Evolutionary conservation across 2,329 filamentous ascomycete genomes (phyloP).

Genomic region (Colletotrichum sansevieriae): DNA sequence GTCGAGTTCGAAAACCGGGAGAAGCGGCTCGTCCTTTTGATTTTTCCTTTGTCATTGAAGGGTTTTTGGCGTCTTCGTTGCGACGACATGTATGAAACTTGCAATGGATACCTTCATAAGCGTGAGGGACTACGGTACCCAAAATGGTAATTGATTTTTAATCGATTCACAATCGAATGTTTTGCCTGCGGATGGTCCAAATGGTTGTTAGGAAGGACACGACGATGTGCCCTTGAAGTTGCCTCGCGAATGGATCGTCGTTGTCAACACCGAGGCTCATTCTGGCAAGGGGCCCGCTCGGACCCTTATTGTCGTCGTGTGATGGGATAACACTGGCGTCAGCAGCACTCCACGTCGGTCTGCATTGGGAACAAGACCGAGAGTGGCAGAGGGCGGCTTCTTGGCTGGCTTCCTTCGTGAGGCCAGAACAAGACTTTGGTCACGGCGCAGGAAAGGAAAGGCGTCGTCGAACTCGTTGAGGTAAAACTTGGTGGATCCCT

Average conservation of each 20-base stretch:
- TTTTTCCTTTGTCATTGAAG: conserved; percentile 11
- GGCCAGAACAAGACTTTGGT: neutral
- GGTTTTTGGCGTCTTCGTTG: conserved; percentile 2
- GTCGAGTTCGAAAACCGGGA: conserved; percentile 30
- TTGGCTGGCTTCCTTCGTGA: neutral
- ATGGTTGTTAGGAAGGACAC: neutral
- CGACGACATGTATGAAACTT: conserved; percentile 19
- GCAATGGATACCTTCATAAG: conserved; percentile 28
- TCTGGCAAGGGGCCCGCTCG: neutral
- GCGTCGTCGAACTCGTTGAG: neutral
- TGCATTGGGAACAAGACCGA: conserved; percentile 7
- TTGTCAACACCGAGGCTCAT: neutral
- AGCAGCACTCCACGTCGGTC: neutral
- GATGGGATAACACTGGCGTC: neutral
- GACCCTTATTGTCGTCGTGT: conserved; percentile 6
- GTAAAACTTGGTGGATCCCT: neutral
- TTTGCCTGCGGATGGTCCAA: neutral
- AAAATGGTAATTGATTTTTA: conserved; percentile 17
- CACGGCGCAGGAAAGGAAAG: neutral
- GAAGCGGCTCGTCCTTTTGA: conserved; percentile 34
- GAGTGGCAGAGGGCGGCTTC: neutral
- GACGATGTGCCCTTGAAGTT: neutral
- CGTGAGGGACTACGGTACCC: conserved; percentile 18
- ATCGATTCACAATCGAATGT: conserved; percentile 6
- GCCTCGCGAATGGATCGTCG: neutral